Evolutionary conservation across 768 basidiomycete genomes (phyloP), one percentile per base, ranked within the genome.

Genomic region (Daedaleopsis nitida): DNA sequence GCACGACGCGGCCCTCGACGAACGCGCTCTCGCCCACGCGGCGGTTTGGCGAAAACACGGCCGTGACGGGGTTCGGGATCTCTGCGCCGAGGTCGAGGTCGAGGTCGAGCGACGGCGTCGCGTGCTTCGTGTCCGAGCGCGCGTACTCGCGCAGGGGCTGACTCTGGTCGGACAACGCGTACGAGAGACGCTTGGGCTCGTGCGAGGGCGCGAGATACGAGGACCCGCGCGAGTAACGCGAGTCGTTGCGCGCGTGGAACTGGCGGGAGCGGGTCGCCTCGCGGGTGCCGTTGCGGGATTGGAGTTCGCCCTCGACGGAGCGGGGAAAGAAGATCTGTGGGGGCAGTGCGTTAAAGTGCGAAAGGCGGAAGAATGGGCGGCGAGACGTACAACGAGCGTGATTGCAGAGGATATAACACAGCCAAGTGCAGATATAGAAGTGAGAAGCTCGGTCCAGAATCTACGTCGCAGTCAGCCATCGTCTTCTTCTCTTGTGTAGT

Each of bases 321-420:
- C 91, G 88, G 55, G 91, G 91, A 77, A 92, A 93, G 80, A 93
- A 93, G 38, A 92, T 89, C 89, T 91, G 4, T 13, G 62, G 34
- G 48, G n/a, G 39, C 24, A 43, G 39, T 32, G 37, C n/a, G 23
- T 32, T 32, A 52, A 34, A 59, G 21, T 24, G 51, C 42, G 44
- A 27, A 39, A 7, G 37, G n/a, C 24, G 37, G 35, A 49, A 7
- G 38, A 38, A 16, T 13, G 39, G 11, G 32, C 73, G 5, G n/a
- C 17, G 6, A 17, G 16, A 72, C 76, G 57, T 73, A 91, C 90
- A 47, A 91, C 80, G 21, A 93, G 81, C 0, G 91, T 93, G 60
- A 92, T 81, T 6, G 79, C 87, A 0, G 90, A 92, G 1, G 90
- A 91, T 42, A 91, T 77, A 37, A 80, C 69, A 55, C 80, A 82